Evolutionary conservation across 306 rosid species (phyloP).

Genomic region (Mucuna pruriens): DNA sequence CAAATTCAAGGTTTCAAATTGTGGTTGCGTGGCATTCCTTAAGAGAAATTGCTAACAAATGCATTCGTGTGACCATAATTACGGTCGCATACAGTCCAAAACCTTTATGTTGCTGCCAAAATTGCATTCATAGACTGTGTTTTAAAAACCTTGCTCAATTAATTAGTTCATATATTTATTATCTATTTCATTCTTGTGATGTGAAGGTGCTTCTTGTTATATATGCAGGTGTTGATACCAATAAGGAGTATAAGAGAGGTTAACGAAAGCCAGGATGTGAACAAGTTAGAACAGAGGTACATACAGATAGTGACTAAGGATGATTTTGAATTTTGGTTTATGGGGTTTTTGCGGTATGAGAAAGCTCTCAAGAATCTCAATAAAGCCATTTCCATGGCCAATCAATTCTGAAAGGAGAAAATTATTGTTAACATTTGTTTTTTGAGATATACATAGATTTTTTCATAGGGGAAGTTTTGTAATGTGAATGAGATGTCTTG

Average conservation of each 20-base stretch:
- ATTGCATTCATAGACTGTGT: no score
- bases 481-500: neutral
- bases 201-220: neutral
- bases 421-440: neutral
- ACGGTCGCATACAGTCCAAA: no score
- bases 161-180: neutral
- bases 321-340: slow-evolving; percentile 80
- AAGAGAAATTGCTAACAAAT: no score
- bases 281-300: slow-evolving; percentile 68
- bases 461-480: neutral
- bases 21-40: no score
- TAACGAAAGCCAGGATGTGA: slow-evolving; percentile 59
- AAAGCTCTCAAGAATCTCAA: slow-evolving; percentile 71
- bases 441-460: neutral
- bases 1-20: no score
- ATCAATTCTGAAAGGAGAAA: slow-evolving; percentile 2
- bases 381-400: slow-evolving; percentile 64
- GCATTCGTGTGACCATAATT: no score
- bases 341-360: slow-evolving; percentile 79
- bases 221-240: slow-evolving; percentile 76
- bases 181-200: neutral
- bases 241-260: slow-evolving; percentile 60
- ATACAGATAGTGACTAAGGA: slow-evolving; percentile 70
- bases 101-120: no score
- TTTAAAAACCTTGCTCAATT: no score